Evolutionary conservation across 2,329 filamentous ascomycete genomes (phyloP), one percentile per base, ranked within the genome.

Genomic region (Nakataea oryzae): DNA sequence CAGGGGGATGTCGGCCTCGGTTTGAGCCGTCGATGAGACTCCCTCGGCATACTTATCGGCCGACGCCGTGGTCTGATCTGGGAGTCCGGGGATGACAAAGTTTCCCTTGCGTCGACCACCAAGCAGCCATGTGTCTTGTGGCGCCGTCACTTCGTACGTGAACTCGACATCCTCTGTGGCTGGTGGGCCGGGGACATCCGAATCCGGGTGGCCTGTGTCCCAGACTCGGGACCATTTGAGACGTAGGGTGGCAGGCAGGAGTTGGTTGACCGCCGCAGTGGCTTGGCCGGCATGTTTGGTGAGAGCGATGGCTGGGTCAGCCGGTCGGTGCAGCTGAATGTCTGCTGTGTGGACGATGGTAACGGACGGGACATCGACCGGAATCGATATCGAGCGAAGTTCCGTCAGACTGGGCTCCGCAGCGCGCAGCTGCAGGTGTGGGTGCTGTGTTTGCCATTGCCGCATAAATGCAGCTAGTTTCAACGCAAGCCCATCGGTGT

Each of bases 321-420:
- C 67, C 69, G 63, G 69, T 47, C 64, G 71, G 63, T 79, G 75
- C 1, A 90, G 74, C 30, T 78, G 77, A 30, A 93, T 81, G 61
- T 89, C 85, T 3, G 89, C 88, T 0, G 90, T 96, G 73, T 96
- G 89, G 0, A 97, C 84, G 26, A 96, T 84, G 58, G 90, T 85
- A 2, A 96, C 81, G 1, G 88, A 86, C 0, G 93, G 93, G 1
- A 99, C 86, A 63, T 96, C 91, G 17, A 99, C 93, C 0, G 93
- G 90, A 61, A 99, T 96, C 32, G 89, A 79, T 67, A 99, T 93
- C 14, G 86, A 86, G 26, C 82, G 81, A 64, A 73, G 79, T 26
- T 81, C 76, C 27, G 74, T 61, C 6, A 62, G 50, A 13, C 69
- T 17, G 66, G 68, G 71, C 9, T 68, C 59, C 29, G 73, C 70